Evolutionary conservation across 352 stramenopile species (phyloP), one percentile per base, ranked within the genome.

Genomic region (Phytophthora pseudosyringae): DNA sequence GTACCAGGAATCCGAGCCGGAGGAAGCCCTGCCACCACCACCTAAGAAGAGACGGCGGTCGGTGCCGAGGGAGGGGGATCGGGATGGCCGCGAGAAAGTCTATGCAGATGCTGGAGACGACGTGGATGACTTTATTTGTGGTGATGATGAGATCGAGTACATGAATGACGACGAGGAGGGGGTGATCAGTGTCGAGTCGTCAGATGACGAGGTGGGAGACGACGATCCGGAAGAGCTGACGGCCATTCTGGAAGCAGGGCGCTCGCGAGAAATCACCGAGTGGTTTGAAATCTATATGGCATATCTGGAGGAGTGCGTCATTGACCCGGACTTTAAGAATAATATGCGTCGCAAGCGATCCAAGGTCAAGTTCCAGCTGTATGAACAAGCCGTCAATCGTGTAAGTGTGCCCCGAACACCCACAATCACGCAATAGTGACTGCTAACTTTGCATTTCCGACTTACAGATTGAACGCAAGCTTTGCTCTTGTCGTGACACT

Each of bases 201-300:
- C 77, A 4, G 78, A 73, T 31, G 77, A 86, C 31, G 78, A 91
- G 10, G 49, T 66, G 9, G 66, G 70, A 54, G 72, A 57, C 4
- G 76, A 85, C n/a, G 68, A 76, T 0, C 53, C 69, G 0, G 75
- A 80, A 16, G 79, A 87, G 25, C 21, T 88, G 7, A 66, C 68
- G 8, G 69, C 67, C 6, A 69, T 81, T 41, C 50, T 83, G 45
- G 73, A 60, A 8, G 73, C 57, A n/a, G 38, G 63, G 21, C 79
- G 78, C 36, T 88, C 87, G 3, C 80, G 85, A 4, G 83, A 94
- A 40, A 74, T 77, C 3, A 67, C 65, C 31, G 86, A 96, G 60
- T 96, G 88, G 88, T 96, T 96, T 56, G 41, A 48, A n/a, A 90
- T 96, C 39, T 96, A 96, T 64, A 45, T 96, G 38, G 68, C 79